Evolutionary conservation across 2,329 filamentous ascomycete species (phyloP).

Genomic region (Aspergillus persii): DNA sequence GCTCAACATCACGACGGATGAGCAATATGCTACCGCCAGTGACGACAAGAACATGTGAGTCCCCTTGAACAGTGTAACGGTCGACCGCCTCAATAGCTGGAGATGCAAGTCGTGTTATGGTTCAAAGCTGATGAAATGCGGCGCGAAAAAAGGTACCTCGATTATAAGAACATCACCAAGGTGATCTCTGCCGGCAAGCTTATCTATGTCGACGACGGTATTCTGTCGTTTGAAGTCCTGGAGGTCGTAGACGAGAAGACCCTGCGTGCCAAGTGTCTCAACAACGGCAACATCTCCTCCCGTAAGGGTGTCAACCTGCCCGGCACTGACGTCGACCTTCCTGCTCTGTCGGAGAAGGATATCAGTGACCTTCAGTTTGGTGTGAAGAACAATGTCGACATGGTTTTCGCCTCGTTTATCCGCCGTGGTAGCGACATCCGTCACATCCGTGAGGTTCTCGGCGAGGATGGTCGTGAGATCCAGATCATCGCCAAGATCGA

Average conservation of each 20-base stretch:
- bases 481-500: constrained; percentile 99
- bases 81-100: background rate
- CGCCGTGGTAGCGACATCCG: constrained; percentile 89
- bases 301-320: constrained; percentile 99
- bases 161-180: constrained; percentile 99
- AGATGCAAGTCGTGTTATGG: background rate
- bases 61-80: background rate
- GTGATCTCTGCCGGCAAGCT: constrained; percentile 87
- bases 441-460: constrained; percentile 87
- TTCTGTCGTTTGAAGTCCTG: constrained; percentile 92
- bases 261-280: constrained; percentile 79
- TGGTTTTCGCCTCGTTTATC: constrained; percentile 99
- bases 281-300: constrained; percentile 98
- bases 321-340: constrained; percentile 97
- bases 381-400: constrained; percentile 98
- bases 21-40: constrained; percentile 78
- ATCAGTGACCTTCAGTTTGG: constrained; percentile 90
- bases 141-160: constrained; percentile 68
- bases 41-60: constrained; percentile 91
- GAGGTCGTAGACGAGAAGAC: constrained; percentile 86
- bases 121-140: constrained; percentile 14
- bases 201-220: constrained; percentile 98
- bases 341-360: constrained; percentile 97
- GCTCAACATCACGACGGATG: constrained; percentile 96
- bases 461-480: constrained; percentile 88